Conservation (phyloP, 2,329 filamentous ascomycete species). For the Colletotrichum neosansevieriae region DNA sequence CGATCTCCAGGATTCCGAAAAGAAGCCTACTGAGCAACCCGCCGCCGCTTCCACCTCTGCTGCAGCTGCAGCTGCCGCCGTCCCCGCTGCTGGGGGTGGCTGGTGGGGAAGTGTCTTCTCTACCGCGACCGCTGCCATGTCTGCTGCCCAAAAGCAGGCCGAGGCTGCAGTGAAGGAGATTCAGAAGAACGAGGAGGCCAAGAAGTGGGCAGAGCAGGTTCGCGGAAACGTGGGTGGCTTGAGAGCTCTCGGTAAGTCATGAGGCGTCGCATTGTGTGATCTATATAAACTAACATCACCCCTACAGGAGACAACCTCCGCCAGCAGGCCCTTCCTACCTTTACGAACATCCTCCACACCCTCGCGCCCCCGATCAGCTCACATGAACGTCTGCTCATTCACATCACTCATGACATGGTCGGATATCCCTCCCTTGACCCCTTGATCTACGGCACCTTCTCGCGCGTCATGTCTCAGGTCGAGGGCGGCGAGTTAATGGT, state of each 20-base stretch:
- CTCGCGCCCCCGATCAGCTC: slow-evolving; percentile 96
- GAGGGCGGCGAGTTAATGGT: slow-evolving; percentile 96
- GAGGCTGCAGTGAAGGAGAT: slow-evolving; percentile 95
- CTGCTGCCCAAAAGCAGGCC: slow-evolving; percentile 90
- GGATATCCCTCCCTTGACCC: slow-evolving; percentile 96
- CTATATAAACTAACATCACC: slow-evolving; percentile 2
- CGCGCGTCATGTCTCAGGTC: slow-evolving; percentile 97
- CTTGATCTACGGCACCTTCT: slow-evolving; percentile 91
- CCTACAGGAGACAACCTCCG: slow-evolving; percentile 83
- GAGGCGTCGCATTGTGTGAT: neutral
- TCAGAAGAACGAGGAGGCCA: slow-evolving; percentile 95
- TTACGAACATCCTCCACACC: slow-evolving; percentile 94
- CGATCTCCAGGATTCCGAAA: slow-evolving; percentile 69
- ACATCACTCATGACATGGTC: slow-evolving; percentile 95
- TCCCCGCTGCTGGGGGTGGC: slow-evolving; percentile 68
- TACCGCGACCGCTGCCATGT: slow-evolving; percentile 84
- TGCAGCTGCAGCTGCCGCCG: slow-evolving; percentile 68
- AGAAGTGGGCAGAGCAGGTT: slow-evolving; percentile 95
- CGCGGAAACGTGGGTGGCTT: slow-evolving; percentile 87
- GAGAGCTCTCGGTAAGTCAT: slow-evolving; percentile 75
- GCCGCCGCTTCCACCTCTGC: slow-evolving; percentile 52
- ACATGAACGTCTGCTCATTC: slow-evolving; percentile 95
- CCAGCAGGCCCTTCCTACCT: slow-evolving; percentile 90
- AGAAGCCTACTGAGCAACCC: slow-evolving; percentile 61
- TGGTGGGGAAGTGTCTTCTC: slow-evolving; percentile 92